Base-by-base conservation (phyloP, 495 filamentous ascomycete genomes). In the Entonaema liquescens region DNA sequence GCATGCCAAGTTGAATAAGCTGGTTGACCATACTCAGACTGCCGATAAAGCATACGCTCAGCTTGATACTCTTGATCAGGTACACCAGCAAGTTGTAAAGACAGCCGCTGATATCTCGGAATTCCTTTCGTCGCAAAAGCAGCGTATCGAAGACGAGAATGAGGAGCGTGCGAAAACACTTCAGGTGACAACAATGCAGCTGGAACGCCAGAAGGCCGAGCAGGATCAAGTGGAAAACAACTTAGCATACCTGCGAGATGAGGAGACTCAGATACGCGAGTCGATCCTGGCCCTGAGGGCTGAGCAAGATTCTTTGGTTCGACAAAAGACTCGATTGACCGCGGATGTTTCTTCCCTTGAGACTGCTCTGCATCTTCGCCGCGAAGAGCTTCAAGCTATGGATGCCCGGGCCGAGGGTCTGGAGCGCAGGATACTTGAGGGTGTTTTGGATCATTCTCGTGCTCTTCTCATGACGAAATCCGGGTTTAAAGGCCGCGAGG, bases 361-460 rank as follows among this genome's bases (percentile, higher is more conserved):
- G 73, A 98, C 93, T 21, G 94, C 95, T 3, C 86, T 98, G 2
- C 88, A 90, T 15, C 87, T 98, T 62, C 90, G 95, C 13, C 90
- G 92, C 25, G 95, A 98, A 76, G 95, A 99, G 77, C 89, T 98
- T 61, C 87, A 93, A 42, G 84, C 89, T 25, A 96, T 99, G 90
- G 93, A 97, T 75, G 86, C 87, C 8, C 89, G 93, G 54, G 94
- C 94, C 9, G 93, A 97, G 70, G 86, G 87, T 25, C 84, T 99
- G 1, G 95, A 99, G 81, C 90, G 94, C 49, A 88, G 95, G 9
- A 97, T 99, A 65, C 81, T 99, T 29, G 95, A 98, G 63, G 93
- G 94, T 29, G 93, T 98, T 40, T 93, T 99, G 67, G 94, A 99
- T 74, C 94, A 98, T 74, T 97, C 95, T 33, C 90, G 93, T 19